Conservation (phyloP, 805 yeast genomes). For the Lachancea nothofagi region DNA sequence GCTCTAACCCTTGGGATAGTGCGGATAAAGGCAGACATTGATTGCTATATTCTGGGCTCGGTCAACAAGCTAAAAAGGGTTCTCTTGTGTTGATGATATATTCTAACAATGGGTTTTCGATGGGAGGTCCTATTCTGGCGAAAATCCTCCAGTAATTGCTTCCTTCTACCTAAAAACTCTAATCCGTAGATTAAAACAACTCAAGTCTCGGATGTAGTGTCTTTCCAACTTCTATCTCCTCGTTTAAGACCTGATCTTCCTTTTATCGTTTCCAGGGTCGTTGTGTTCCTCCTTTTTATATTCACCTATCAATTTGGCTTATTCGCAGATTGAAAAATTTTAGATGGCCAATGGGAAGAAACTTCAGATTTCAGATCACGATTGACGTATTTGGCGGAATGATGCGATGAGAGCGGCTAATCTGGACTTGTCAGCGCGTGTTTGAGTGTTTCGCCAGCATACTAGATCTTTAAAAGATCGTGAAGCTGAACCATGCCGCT, state of each 20-base stretch:
- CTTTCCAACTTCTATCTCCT: background rate
- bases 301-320: background rate
- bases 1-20: slow-evolving; percentile 24
- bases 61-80: background rate
- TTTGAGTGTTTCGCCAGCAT: too few species aligned
- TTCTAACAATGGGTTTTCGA: too few species aligned
- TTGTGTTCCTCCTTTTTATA: background rate
- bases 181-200: too few species aligned
- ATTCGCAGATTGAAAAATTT: slow-evolving; percentile 1
- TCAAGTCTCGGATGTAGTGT: background rate
- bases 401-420: too few species aligned
- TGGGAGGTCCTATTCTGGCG: too few species aligned
- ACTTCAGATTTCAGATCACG: too few species aligned
- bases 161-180: too few species aligned
- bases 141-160: too few species aligned
- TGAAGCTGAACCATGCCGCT: too few species aligned
- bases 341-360: slow-evolving; percentile 1
- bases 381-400: too few species aligned
- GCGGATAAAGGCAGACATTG: slow-evolving; percentile 29
- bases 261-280: background rate
- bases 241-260: background rate
- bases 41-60: background rate
- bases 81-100: background rate
- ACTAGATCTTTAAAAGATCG: too few species aligned
- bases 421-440: too few species aligned